Percentiles rank a stretch among this genome's conserved stretches.
These are phyloP conservation scores for Trichosanthes truncata DNA, from an alignment of 306 rosid genomes.

Conservation along the genomic window DNA sequence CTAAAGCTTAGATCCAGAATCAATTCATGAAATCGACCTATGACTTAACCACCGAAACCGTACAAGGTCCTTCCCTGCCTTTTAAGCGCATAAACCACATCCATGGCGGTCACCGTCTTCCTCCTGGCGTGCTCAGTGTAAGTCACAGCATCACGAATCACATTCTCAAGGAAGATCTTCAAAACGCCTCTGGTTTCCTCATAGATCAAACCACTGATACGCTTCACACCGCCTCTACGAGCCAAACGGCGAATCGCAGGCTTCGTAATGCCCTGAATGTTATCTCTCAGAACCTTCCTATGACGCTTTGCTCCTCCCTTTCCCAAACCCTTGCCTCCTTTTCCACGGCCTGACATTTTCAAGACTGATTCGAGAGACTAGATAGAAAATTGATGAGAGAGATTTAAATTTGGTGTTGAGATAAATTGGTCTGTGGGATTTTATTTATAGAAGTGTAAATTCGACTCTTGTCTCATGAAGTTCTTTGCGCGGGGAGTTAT, in stretches of 20 bases:
- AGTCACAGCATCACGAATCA: background rate
- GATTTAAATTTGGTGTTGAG: background rate
- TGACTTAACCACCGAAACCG: background rate
- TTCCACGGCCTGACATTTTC: background rate
- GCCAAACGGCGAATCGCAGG: background rate
- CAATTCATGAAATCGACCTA: background rate
- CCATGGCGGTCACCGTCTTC: slow-evolving; percentile 5
- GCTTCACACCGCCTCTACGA: background rate
- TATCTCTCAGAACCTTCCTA: background rate
- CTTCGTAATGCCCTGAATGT: background rate
- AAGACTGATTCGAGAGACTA: background rate
- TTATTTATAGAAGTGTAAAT: background rate
- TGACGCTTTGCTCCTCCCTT: background rate
- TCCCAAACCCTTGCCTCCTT: background rate
- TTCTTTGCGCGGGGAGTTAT: background rate
- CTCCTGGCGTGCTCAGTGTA: slow-evolving; percentile 1
- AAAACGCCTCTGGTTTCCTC: background rate
- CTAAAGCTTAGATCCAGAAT: background rate
- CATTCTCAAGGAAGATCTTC: slow-evolving; percentile 4
- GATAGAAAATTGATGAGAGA: background rate
- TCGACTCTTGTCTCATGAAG: background rate
- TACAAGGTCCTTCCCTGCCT: slow-evolving; percentile 1
- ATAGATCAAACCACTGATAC: background rate
- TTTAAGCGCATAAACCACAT: background rate
- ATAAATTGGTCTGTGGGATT: background rate